These are phyloP conservation scores for Pythium rishiriense DNA, from an alignment of 352 stramenopile genomes.

Conservation along the genomic window DNA sequence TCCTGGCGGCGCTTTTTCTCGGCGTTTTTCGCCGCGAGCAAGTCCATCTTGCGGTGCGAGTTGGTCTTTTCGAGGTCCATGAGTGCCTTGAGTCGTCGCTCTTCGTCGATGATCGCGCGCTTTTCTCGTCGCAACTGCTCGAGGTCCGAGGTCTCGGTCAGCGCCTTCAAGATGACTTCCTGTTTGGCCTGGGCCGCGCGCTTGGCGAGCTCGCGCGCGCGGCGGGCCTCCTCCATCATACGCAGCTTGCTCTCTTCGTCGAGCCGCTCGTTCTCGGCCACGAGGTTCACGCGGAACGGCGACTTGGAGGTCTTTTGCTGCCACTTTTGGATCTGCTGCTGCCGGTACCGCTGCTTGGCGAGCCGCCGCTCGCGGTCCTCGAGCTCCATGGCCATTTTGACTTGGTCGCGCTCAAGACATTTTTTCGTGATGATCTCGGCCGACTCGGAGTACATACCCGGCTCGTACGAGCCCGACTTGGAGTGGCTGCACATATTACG, in stretches of 20 bases:
- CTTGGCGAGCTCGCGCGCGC: conserved; percentile 63
- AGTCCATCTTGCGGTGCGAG: conserved; percentile 89
- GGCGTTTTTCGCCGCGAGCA: conserved; percentile 87
- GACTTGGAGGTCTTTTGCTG: conserved; percentile 89
- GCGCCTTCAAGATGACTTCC: conserved; percentile 91
- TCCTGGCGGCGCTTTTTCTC: conserved; percentile 90
- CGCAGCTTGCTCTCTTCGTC: conserved; percentile 90
- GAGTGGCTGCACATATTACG: conserved; percentile 22
- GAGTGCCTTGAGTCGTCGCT: conserved; percentile 91
- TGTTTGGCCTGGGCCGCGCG: conserved; percentile 89
- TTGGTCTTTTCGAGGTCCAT: conserved; percentile 94
- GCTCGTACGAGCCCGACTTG: conserved; percentile 30
- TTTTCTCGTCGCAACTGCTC: conserved; percentile 92
- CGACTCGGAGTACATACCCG: conserved; percentile 49
- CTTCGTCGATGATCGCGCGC: conserved; percentile 93
- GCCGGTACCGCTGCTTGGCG: conserved; percentile 60
- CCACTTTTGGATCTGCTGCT: conserved; percentile 78
- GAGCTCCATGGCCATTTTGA: conserved; percentile 58
- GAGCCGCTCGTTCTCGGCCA: conserved; percentile 93
- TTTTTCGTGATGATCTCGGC: conserved; percentile 83
- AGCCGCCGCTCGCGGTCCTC: conserved; percentile 58
- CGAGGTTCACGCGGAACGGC: conserved; percentile 92
- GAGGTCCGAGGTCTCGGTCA: conserved; percentile 89
- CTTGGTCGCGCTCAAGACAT: conserved; percentile 68
- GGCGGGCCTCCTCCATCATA: conserved; percentile 68